Evolutionary conservation across 2,329 filamentous ascomycete genomes (phyloP).

Genomic region (Clarireedia homoeocarpa): DNA sequence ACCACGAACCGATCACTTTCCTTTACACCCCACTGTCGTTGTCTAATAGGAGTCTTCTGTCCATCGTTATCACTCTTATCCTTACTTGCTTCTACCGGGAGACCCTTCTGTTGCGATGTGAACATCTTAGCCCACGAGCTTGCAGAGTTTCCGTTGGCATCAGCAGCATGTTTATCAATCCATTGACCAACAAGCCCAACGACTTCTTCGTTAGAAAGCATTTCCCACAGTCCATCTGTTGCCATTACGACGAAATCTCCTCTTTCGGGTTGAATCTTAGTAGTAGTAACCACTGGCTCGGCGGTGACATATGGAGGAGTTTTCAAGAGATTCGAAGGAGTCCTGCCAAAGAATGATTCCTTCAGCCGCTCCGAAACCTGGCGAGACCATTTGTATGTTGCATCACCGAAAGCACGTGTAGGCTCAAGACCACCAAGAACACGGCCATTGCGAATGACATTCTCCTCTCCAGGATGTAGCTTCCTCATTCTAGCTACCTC

Average conservation of each 20-base stretch:
- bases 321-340: slow-evolving; percentile 67
- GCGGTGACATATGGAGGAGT: slow-evolving; percentile 97
- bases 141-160: slow-evolving; percentile 30
- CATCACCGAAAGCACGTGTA: slow-evolving; percentile 90
- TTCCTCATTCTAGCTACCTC: slow-evolving; percentile 76
- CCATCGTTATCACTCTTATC: slow-evolving; percentile 47
- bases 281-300: slow-evolving; percentile 89
- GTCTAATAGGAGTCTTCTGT: slow-evolving; percentile 78
- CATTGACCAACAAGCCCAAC: slow-evolving; percentile 94
- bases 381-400: slow-evolving; percentile 90
- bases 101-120: slow-evolving; percentile 42
- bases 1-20: slow-evolving; percentile 78
- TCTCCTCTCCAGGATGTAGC: slow-evolving; percentile 81
- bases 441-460: slow-evolving; percentile 81
- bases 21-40: slow-evolving; percentile 84
- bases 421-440: slow-evolving; percentile 90
- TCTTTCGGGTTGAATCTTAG: slow-evolving; percentile 78
- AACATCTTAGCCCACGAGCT: slow-evolving; percentile 62
- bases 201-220: slow-evolving; percentile 97
- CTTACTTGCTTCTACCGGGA: slow-evolving; percentile 69
- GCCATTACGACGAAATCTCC: slow-evolving; percentile 96
- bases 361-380: slow-evolving; percentile 80
- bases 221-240: slow-evolving; percentile 96
- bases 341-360: slow-evolving; percentile 78
- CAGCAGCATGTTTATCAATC: slow-evolving; percentile 67